Percentiles rank a stretch among this genome's conserved stretches.
phyloP scores from a whole-genome alignment of 257 asterid species.

The Penstemon davidsonii region DNA sequence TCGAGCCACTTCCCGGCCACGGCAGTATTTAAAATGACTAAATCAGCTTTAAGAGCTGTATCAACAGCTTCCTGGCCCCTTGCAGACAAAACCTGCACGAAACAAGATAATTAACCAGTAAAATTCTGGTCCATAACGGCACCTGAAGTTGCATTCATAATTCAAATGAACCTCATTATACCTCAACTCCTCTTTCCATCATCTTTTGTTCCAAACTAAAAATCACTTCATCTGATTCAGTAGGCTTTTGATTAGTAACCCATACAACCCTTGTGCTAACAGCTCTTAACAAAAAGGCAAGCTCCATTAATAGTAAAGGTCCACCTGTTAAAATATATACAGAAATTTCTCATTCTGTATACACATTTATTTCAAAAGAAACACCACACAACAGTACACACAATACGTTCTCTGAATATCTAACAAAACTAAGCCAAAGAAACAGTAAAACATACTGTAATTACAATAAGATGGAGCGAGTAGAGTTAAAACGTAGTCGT shows the following conservation, averaged over 20 bases:
- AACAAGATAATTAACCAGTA: slow-evolving; percentile 8
- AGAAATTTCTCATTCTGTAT: neutral
- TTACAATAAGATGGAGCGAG: neutral
- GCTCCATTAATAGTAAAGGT: slow-evolving; percentile 80
- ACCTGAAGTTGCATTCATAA: slow-evolving; percentile 11
- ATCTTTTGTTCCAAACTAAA: slow-evolving; percentile 72
- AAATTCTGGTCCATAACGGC: slow-evolving; percentile 4
- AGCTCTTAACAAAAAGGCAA: slow-evolving; percentile 79
- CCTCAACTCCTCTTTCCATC: slow-evolving; percentile 74
- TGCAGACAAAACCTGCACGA: slow-evolving; percentile 67
- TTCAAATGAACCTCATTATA: slow-evolving; percentile 24
- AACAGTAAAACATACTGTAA: neutral
- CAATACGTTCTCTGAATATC: too few relatives aligned
- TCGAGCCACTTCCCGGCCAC: slow-evolving; percentile 99
- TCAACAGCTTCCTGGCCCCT: slow-evolving; percentile 77
- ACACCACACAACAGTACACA: too few relatives aligned
- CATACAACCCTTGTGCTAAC: slow-evolving; percentile 66
- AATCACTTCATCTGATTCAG: slow-evolving; percentile 51
- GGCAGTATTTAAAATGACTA: slow-evolving; percentile 85
- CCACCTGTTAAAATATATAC: slow-evolving; percentile 47
- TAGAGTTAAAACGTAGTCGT: neutral
- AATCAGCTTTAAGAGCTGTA: slow-evolving; percentile 79
- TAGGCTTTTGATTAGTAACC: slow-evolving; percentile 77
- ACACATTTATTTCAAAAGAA: too few relatives aligned
- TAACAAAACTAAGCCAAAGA: neutral